phyloP scores from a whole-genome alignment of 192 early-diverging fungal species.

The Backusella luteola region DNA sequence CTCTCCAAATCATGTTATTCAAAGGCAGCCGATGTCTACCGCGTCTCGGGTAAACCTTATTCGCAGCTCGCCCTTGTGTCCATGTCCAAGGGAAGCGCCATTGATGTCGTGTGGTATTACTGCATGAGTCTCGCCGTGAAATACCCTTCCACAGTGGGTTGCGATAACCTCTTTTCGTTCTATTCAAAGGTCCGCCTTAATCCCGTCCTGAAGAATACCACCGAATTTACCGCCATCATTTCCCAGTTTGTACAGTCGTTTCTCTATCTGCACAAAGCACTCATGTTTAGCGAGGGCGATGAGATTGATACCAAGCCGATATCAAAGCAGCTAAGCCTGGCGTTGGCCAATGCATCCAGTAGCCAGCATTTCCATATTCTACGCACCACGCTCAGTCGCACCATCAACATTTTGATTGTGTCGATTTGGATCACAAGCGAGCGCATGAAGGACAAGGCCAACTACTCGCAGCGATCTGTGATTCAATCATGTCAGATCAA shows the following conservation, averaged over 20 bases:
- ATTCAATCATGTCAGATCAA: constrained; percentile 10
- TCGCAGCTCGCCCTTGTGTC: constrained; percentile 35
- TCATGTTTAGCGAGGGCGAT: constrained; percentile 21
- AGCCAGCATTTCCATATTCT: constrained; percentile 17
- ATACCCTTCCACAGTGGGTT: constrained; percentile 42
- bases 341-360: not conserved
- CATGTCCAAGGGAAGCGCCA: constrained; percentile 24
- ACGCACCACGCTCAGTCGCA: constrained; percentile 25
- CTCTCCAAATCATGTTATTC: constrained; percentile 28
- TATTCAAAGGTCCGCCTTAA: constrained; percentile 47
- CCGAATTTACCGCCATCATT: not conserved
- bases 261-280: constrained; percentile 18
- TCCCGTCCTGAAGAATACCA: constrained; percentile 12
- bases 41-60: constrained; percentile 32
- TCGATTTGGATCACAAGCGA: constrained; percentile 44
- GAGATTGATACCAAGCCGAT: not conserved
- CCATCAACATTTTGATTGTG: constrained; percentile 38
- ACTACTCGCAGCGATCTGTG: not conserved
- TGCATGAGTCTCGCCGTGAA: constrained; percentile 54
- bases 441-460: constrained; percentile 23
- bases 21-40: constrained; percentile 24
- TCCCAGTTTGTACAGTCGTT: constrained; percentile 27
- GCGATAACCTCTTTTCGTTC: constrained; percentile 53
- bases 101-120: constrained; percentile 42
- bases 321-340: not conserved